phyloP scores from a whole-genome alignment of 345 rosid genomes.

The Melaleuca quinquenervia region DNA sequence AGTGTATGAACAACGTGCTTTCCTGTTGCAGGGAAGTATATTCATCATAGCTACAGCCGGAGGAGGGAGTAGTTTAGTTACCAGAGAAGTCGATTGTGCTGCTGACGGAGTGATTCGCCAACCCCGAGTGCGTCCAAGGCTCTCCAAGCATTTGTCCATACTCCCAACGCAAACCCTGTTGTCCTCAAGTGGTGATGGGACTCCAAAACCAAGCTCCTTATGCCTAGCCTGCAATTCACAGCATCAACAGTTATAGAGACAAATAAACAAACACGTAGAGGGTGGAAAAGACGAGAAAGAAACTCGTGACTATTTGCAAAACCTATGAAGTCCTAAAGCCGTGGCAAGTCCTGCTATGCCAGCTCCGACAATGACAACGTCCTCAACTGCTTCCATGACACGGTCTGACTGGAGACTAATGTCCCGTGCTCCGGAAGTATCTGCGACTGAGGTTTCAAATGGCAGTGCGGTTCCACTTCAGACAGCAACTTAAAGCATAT shows the following conservation, averaged over 20 bases:
- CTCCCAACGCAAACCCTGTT: conserved; percentile 37
- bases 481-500: background rate
- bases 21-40: too few relatives aligned
- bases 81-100: conserved; percentile 16
- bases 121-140: conserved; percentile 60
- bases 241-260: background rate
- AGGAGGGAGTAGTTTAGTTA: background rate
- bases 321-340: conserved; percentile 40
- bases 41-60: background rate
- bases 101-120: conserved; percentile 29
- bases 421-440: background rate
- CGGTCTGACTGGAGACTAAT: background rate
- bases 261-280: background rate
- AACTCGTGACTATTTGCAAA: background rate
- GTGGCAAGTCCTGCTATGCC: conserved; percentile 59
- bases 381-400: background rate
- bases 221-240: conserved; percentile 35
- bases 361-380: conserved; percentile 47
- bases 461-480: background rate
- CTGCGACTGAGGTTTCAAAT: too few relatives aligned
- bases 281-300: background rate
- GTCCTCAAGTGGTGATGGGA: conserved; percentile 40
- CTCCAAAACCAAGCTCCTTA: conserved; percentile 56
- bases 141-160: conserved; percentile 64
- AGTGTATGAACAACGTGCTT: too few relatives aligned